A percentile compares a stretch with the other conserved stretches of the same genome.
Evolutionary conservation across 306 rosid genomes (phyloP).

Genomic region (Glycine latifolia): DNA sequence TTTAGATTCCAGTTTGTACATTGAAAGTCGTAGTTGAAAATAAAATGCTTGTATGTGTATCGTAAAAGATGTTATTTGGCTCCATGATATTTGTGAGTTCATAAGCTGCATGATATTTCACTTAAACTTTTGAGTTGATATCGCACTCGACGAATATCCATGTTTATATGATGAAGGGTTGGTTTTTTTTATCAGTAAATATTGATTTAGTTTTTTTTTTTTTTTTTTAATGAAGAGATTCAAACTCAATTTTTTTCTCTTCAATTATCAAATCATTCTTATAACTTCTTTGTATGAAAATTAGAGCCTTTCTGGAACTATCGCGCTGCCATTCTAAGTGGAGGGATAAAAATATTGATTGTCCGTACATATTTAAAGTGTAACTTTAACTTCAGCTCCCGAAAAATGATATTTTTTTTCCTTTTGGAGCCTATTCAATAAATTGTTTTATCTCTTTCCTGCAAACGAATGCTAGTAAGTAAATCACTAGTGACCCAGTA

Average conservation of each 20-base stretch:
- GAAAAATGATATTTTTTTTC: neutral
- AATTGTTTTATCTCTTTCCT: neutral
- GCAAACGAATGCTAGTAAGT: slow-evolving; percentile 8
- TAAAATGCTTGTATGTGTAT: slow-evolving; percentile 1
- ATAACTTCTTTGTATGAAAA: too few species aligned
- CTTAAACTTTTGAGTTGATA: slow-evolving; percentile 6
- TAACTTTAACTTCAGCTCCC: neutral
- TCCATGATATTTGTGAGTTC: too few species aligned
- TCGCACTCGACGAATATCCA: neutral
- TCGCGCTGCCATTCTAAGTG: neutral
- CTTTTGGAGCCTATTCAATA: neutral
- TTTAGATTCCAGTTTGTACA: neutral
- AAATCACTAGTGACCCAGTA: neutral
- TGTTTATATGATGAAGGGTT: neutral
- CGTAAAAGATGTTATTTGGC: neutral
- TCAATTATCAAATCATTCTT: too few species aligned
- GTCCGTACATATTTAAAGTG: neutral
- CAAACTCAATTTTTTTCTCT: too few species aligned
- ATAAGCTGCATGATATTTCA: slow-evolving; percentile 5
- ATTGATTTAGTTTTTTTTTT: too few species aligned
- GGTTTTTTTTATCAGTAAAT: neutral
- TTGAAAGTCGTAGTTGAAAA: neutral
- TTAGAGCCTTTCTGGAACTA: neutral
- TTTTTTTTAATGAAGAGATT: too few species aligned
- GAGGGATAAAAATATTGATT: neutral